Base-by-base conservation (phyloP, 345 rosid species). In the Salix arbutifolia region DNA sequence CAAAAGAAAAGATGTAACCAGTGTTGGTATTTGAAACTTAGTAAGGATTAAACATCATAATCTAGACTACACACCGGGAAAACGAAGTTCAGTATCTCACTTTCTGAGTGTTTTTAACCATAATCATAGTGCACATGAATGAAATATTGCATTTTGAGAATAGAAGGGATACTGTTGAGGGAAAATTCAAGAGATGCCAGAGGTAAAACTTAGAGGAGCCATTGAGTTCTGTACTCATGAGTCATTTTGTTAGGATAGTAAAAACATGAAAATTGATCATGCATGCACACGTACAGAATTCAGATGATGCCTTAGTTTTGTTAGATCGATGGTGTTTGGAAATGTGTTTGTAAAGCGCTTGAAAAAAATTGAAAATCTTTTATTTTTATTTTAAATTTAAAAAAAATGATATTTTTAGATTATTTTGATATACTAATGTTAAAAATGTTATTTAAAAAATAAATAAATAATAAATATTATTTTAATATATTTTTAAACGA, bases 381-480 rank as follows among this genome's bases (percentile, higher is more conserved):
- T 31, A 31, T 31, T 31, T 31, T 31, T 31, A 31, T 3, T 31
- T 31, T 31, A 31, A 31, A 31, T 31, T 31, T 3, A 31, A 31
- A 31, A 30, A 30, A 31, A 31, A 4, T 31, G 0, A 0, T 31
- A 0, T 31, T 31, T 31, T 31, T 31, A 31, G 0, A 31, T 31
- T 3, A 31, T 31, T 31, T 31, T 31, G 0, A 31, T 31, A 0
- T 4, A 0, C 5, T n/a, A n/a, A n/a, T n/a, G n/a, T n/a, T n/a
- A n/a, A n/a, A n/a, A n/a, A n/a, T n/a, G n/a, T n/a, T n/a, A n/a
- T n/a, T n/a, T n/a, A n/a, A 26, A 26, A 26, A 26, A 26, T 26
- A 1, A 26, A 26, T n/a, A 26, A 26, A 26, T 26, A 26, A 26
- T 26, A 26, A 26, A 26, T 28, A 28, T 28, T 28, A 28, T 28